phyloP scores from a whole-genome alignment of 345 rosid genomes.

The Pseudoturritis turrita region DNA sequence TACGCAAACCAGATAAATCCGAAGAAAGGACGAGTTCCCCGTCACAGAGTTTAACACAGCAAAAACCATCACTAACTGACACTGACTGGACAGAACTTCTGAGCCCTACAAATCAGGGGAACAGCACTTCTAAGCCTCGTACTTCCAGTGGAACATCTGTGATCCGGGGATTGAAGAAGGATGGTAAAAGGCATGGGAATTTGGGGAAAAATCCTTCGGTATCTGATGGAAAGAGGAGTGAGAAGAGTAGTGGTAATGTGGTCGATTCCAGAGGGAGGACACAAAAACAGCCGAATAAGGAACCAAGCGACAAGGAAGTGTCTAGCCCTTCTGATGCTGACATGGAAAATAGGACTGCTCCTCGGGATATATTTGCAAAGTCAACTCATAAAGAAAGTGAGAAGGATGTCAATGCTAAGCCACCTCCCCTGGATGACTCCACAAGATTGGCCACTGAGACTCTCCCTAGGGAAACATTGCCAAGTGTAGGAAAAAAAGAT shows the following conservation, averaged over 20 bases:
- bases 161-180: slow-evolving; percentile 45
- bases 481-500: slow-evolving; percentile 27
- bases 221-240: slow-evolving; percentile 48
- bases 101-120: slow-evolving; percentile 41
- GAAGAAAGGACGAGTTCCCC: slow-evolving; percentile 28
- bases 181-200: slow-evolving; percentile 43
- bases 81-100: slow-evolving; percentile 88
- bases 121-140: slow-evolving; percentile 30
- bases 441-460: slow-evolving; percentile 24
- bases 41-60: slow-evolving; percentile 25
- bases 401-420: slow-evolving; percentile 36
- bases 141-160: slow-evolving; percentile 41
- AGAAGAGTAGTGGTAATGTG: slow-evolving; percentile 33
- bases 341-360: slow-evolving; percentile 28
- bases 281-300: slow-evolving; percentile 39
- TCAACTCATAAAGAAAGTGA: slow-evolving; percentile 26
- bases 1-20: slow-evolving; percentile 25
- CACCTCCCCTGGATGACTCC: slow-evolving; percentile 28
- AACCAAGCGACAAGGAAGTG: slow-evolving; percentile 47
- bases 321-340: slow-evolving; percentile 52
- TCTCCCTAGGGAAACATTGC: slow-evolving; percentile 19
- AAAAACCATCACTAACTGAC: slow-evolving; percentile 55
- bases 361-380: slow-evolving; percentile 6
- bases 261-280: slow-evolving; percentile 30
- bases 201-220: slow-evolving; percentile 29